Base-by-base conservation (phyloP, 352 stramenopile species). In the Pythium phragmitis region DNA sequence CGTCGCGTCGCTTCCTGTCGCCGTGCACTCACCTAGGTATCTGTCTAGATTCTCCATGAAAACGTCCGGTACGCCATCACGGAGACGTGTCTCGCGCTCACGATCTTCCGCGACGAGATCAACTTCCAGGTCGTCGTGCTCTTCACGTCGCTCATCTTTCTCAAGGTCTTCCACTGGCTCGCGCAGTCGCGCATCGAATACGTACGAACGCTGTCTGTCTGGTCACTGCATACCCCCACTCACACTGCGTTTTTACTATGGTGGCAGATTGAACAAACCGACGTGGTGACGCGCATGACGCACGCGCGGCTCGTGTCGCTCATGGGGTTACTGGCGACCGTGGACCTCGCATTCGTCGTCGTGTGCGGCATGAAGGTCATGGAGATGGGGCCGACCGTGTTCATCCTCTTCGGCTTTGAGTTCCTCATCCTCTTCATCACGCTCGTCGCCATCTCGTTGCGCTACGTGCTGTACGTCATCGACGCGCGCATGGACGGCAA, bases 61-160 rank as follows among this genome's bases (percentile, higher is more conserved):
- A 98, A 98, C 73, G 92, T 98, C 43, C 93, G 96, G 36, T 99
- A 98, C 75, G 92, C 98, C 37, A 88, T 99, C 60, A 99, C 96
- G 7, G 98, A 99, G 83, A 99, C 96, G 23, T 99, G 96, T 83
- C 77, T 99, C 26, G 97, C 98, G n/a, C 86, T 99, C 26, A 99
- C 97, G 41, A 98, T 99, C 55, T 99, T 99, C 80, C 90, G 97
- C 21, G 89, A 98, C 42, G 97, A 99, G 78, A 91, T 99, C 61
- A 98, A 90, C 55, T 90, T 98, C 41, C 75, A 88, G n/a, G 97
- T 98, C 36, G 88, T 97, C 34, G 84, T 92, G 54, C 71, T 99
- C 14, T 99, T 99, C 81, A 91, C 97, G 41, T 79, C 88, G 41
- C 80, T 99, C 23, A 87, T 99, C 46, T 94, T 99, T 65, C 72